phyloP scores from a whole-genome alignment of 768 basidiomycete genomes.

The Lentinula boryana region DNA sequence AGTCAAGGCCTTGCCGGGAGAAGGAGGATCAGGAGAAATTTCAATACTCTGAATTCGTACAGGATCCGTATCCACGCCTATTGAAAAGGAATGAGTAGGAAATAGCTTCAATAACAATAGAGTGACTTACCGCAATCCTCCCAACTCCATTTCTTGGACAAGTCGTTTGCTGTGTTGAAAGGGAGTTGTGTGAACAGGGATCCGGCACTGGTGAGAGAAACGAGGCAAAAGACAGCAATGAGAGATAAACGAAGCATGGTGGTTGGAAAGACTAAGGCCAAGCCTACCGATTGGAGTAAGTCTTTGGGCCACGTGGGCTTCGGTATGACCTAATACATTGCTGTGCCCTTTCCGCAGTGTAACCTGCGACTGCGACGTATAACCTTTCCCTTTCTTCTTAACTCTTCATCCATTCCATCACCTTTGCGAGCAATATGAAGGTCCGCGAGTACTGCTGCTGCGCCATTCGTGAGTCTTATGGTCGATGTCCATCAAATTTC shows the following conservation, averaged over 20 bases:
- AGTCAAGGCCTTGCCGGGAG: slow-evolving; percentile 84
- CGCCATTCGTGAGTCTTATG: slow-evolving; percentile 51
- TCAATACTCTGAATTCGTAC: slow-evolving; percentile 66
- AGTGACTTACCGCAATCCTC: slow-evolving; percentile 64
- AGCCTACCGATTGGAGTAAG: slow-evolving; percentile 12
- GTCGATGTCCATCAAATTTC: background rate
- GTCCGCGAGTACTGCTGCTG: slow-evolving; percentile 88
- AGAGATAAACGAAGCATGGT: slow-evolving; percentile 20
- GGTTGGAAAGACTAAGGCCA: slow-evolving; percentile 6
- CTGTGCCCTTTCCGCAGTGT: slow-evolving; percentile 3
- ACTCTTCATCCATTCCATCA: background rate
- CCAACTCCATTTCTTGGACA: slow-evolving; percentile 57
- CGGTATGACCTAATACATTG: background rate
- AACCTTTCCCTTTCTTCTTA: slow-evolving; percentile 9
- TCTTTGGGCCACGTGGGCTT: background rate
- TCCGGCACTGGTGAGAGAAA: slow-evolving; percentile 11
- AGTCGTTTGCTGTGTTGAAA: slow-evolving; percentile 20
- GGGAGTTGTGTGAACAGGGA: slow-evolving; percentile 18
- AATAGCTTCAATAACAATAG: background rate
- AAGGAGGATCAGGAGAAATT: slow-evolving; percentile 83
- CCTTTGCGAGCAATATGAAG: slow-evolving; percentile 41
- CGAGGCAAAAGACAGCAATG: slow-evolving; percentile 13
- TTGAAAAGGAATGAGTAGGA: slow-evolving; percentile 7
- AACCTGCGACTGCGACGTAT: background rate
- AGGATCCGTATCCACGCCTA: slow-evolving; percentile 40